phyloP scores from a whole-genome alignment of 2,329 filamentous ascomycete species.

The Calonectria ilicicola region DNA sequence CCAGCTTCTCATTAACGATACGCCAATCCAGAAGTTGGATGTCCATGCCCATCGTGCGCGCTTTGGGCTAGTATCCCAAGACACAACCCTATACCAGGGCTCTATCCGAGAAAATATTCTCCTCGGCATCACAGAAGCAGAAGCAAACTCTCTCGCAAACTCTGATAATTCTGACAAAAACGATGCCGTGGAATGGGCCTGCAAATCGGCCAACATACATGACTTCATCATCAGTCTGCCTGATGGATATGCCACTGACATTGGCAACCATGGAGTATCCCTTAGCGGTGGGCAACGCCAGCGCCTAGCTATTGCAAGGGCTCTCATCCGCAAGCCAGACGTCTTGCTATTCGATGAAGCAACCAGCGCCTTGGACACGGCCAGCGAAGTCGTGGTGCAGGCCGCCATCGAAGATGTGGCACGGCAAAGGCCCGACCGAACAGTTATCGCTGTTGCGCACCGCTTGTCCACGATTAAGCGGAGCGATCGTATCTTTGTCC shows the following conservation, averaged over 20 bases:
- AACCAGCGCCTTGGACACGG: background rate
- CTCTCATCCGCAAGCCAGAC: constrained; percentile 58
- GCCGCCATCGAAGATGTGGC: background rate
- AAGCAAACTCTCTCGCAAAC: constrained; percentile 36
- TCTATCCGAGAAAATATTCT: constrained; percentile 60
- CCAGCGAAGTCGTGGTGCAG: background rate
- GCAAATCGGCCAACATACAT: constrained; percentile 57
- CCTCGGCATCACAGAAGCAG: constrained; percentile 52
- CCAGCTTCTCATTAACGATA: background rate
- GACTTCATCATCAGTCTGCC: constrained; percentile 65
- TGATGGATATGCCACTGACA: constrained; percentile 59
- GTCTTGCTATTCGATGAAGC: constrained; percentile 33
- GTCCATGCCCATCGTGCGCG: background rate
- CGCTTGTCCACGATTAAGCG: background rate
- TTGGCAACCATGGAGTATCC: constrained; percentile 66
- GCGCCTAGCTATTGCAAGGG: constrained; percentile 65
- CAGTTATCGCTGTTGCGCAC: background rate
- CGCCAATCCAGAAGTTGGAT: background rate
- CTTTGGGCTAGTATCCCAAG: background rate
- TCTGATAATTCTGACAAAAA: constrained; percentile 27
- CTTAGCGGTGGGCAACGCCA: constrained; percentile 67
- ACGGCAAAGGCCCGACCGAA: background rate
- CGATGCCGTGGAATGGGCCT: constrained; percentile 13
- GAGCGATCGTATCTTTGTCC: background rate
- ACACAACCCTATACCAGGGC: constrained; percentile 40